A percentile compares a stretch with the other conserved stretches of the same genome.
Evolutionary conservation across 257 asterid genomes (phyloP).

Genomic region (Linderniella brevidens): DNA sequence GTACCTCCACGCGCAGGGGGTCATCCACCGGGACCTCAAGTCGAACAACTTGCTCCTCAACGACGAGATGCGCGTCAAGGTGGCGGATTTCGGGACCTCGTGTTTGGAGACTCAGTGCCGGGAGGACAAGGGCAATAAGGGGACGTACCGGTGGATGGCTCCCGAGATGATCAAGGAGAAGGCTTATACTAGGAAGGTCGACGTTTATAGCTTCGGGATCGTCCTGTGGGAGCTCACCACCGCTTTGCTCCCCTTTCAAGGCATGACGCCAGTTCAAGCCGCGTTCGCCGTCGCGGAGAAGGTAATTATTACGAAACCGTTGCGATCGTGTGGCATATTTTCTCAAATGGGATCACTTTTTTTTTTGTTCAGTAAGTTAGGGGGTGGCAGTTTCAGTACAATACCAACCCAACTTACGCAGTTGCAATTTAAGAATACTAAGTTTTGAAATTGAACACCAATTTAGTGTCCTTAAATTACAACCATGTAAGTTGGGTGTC

Average conservation of each 20-base stretch:
- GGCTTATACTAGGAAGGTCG: slow-evolving; percentile 57
- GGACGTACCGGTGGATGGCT: slow-evolving; percentile 95
- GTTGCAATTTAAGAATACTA: no score
- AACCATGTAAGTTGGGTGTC: no score
- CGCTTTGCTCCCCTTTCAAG: slow-evolving; percentile 62
- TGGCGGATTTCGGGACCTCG: slow-evolving; percentile 81
- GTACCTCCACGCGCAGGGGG: slow-evolving; percentile 76
- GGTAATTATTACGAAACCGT: slow-evolving; percentile 27
- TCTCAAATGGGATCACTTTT: no score
- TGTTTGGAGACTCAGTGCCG: slow-evolving; percentile 59
- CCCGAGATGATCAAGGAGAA: slow-evolving; percentile 79
- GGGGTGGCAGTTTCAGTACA: no score
- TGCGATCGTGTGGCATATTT: no score
- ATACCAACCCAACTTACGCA: no score
- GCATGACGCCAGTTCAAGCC: slow-evolving; percentile 75
- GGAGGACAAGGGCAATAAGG: slow-evolving; percentile 44
- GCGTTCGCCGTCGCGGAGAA: slow-evolving; percentile 72
- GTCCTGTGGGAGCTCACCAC: slow-evolving; percentile 80
- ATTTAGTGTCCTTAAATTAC: no score
- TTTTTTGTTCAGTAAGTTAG: no score
- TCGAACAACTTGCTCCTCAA: slow-evolving; percentile 70
- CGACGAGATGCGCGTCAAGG: slow-evolving; percentile 65
- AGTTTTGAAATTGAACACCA: no score
- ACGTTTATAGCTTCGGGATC: slow-evolving; percentile 74
- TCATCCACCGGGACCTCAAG: slow-evolving; percentile 81